Conservation (phyloP, 768 basidiomycete genomes). For the Trametes villosa region DNA sequence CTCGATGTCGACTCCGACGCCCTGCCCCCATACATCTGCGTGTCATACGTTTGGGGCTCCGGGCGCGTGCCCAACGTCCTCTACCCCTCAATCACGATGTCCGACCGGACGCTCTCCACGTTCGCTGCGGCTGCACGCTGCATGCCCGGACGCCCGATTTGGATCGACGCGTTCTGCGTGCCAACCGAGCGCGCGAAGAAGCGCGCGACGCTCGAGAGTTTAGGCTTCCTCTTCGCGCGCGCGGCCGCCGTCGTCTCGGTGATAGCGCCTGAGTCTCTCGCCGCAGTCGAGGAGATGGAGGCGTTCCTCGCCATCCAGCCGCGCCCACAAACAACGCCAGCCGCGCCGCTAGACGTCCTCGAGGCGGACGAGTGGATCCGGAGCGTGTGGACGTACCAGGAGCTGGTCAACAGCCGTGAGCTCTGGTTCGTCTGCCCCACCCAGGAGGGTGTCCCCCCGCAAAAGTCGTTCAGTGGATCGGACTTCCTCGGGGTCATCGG, state of each 20-base stretch:
- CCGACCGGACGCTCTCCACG: constrained; percentile 22
- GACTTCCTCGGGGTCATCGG: constrained; percentile 19
- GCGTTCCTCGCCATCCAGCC: constrained; percentile 1
- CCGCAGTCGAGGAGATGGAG: constrained; percentile 21
- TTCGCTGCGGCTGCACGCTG: constrained; percentile 18
- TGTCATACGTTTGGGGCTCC: constrained; percentile 31
- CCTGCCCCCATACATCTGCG: constrained; percentile 18
- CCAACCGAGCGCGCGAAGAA: constrained; percentile 19
- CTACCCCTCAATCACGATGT: constrained; percentile 21
- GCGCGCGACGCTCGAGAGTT: constrained; percentile 24
- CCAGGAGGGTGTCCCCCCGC: background rate
- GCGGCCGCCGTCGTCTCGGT: constrained; percentile 23
- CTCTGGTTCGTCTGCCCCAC: constrained; percentile 14
- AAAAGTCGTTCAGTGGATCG: background rate
- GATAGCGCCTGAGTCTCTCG: constrained; percentile 15
- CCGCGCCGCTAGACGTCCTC: constrained; percentile 15
- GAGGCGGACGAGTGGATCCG: constrained; percentile 29
- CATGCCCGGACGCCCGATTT: constrained; percentile 10
- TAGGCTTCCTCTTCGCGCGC: constrained; percentile 25
- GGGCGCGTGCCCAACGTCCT: constrained; percentile 18
- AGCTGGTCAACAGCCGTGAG: constrained; percentile 21
- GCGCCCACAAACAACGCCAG: background rate
- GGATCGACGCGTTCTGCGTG: constrained; percentile 26
- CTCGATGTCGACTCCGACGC: constrained; percentile 11
- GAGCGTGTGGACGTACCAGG: constrained; percentile 29